Base-by-base conservation (phyloP, 305 asterid genomes). In the Withania somnifera region DNA sequence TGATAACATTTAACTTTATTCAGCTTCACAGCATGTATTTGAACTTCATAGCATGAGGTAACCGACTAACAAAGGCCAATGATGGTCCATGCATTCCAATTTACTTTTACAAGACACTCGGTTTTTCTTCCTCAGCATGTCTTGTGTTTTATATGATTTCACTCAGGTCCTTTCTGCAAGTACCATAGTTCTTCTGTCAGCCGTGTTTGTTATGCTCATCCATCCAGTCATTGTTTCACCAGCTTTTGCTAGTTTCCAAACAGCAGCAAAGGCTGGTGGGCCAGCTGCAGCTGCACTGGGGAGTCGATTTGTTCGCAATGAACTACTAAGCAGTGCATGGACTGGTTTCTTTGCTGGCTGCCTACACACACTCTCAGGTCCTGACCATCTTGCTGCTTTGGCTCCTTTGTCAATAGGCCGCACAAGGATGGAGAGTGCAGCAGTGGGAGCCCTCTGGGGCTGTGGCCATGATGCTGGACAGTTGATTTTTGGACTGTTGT, bases 391-490 rank as follows among this genome's bases (percentile, higher is more conserved):
- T 34, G 99, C 99, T 64, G 99, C 99, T 58, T 81, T 96, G 85
- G 98, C 98, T 17, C 99, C 99, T 63, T 97, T 96, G 22, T 96
- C 99, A 6, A 94, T 96, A 11, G 98, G 99, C 77, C 97, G 98
- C 6, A 81, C 98, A 8, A 90, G 87, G 80, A 83, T 96, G 90
- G 98, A 94, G 82, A 96, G 99, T 83, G 97, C 97, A 3, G 97
- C 95, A 0, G 97, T 96, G 0, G 99, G 99, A 67, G 98, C 98
- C 13, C 93, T 94, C 26, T 96, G 99, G 99, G 99, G 99, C 57
- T 96, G 99, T 8, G 99, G 99, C 52, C 99, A 96, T 22, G 98
- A 96, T 54, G 99, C 99, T 0, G 98, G 99, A 4, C 98, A 96
- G 83, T 24, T 96, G 24, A 83, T 96, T 5, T 96, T 96, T 24